phyloP scores from a whole-genome alignment of 805 yeast species.

The Saccharomyces jurei region DNA sequence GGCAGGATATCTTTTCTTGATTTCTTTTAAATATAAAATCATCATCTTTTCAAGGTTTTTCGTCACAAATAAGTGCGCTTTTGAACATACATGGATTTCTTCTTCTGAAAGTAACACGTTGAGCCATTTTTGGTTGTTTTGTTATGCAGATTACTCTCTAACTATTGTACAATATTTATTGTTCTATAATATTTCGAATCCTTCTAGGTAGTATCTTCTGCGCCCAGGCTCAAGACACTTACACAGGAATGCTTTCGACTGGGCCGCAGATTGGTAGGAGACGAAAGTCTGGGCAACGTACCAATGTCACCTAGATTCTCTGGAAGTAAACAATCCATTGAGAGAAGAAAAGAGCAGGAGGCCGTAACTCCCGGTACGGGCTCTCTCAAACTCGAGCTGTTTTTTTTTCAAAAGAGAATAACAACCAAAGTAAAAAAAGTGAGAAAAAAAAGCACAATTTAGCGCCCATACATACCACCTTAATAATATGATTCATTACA shows the following conservation, averaged over 20 bases:
- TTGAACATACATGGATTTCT: constrained; percentile 91
- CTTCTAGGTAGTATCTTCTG: background rate
- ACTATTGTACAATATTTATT: background rate
- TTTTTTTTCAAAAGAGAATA: background rate
- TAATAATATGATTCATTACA: background rate
- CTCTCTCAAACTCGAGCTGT: background rate
- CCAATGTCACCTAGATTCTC: background rate
- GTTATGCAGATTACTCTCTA: background rate
- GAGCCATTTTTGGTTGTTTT: constrained; percentile 69
- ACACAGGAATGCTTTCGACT: background rate
- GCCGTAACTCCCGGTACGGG: background rate
- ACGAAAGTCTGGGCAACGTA: background rate
- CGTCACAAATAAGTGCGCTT: background rate
- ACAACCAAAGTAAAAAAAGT: background rate
- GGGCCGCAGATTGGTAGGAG: background rate
- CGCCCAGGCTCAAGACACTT: background rate
- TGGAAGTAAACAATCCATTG: background rate
- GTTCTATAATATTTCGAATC: background rate
- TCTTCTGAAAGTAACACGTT: constrained; percentile 98
- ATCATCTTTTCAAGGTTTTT: background rate
- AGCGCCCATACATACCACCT: background rate
- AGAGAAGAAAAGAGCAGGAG: background rate
- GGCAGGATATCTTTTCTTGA: background rate
- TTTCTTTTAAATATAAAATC: background rate
- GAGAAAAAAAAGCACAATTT: background rate